A percentile compares a stretch with the other conserved stretches of the same genome.
These are phyloP conservation scores for Chara braunii DNA, from an alignment of 139 green algal genomes.

Conservation along the genomic window DNA sequence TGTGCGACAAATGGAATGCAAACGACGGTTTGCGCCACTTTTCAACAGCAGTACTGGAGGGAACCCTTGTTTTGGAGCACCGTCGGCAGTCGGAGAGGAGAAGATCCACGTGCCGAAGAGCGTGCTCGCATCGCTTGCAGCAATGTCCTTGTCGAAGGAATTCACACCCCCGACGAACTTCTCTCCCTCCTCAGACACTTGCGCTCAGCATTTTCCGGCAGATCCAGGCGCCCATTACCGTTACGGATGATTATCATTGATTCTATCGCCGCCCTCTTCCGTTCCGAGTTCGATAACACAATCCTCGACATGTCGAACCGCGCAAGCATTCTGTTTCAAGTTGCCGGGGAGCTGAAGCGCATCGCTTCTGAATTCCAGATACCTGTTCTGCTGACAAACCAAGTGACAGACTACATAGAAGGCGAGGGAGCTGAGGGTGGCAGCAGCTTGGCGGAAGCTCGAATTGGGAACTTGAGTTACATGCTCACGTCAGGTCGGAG, in stretches of 20 bases:
- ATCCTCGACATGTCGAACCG: slow-evolving; percentile 30
- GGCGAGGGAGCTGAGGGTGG: background rate
- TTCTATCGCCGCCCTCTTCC: slow-evolving; percentile 62
- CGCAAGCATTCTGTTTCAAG: slow-evolving; percentile 53
- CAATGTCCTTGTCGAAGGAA: slow-evolving; percentile 50
- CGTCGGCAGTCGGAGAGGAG: too few species aligned
- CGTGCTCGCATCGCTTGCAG: slow-evolving; percentile 21
- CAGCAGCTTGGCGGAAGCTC: background rate
- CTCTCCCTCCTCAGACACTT: slow-evolving; percentile 37
- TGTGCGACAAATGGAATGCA: too few species aligned
- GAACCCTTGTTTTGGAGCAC: too few species aligned
- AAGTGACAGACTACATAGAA: slow-evolving; percentile 50
- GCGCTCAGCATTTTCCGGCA: slow-evolving; percentile 3
- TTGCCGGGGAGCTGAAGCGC: slow-evolving; percentile 43
- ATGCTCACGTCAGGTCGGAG: slow-evolving; percentile 39
- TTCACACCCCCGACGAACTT: slow-evolving; percentile 43
- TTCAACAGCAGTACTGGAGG: too few species aligned
- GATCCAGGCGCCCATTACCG: background rate
- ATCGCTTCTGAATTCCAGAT: slow-evolving; percentile 45
- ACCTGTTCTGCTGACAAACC: slow-evolving; percentile 61
- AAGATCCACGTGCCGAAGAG: background rate
- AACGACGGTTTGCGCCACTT: too few species aligned
- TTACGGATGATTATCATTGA: slow-evolving; percentile 60
- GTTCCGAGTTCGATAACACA: slow-evolving; percentile 40
- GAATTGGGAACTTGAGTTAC: slow-evolving; percentile 11